Conservation (phyloP, 495 filamentous ascomycete species). For the Neurospora sp. region DNA sequence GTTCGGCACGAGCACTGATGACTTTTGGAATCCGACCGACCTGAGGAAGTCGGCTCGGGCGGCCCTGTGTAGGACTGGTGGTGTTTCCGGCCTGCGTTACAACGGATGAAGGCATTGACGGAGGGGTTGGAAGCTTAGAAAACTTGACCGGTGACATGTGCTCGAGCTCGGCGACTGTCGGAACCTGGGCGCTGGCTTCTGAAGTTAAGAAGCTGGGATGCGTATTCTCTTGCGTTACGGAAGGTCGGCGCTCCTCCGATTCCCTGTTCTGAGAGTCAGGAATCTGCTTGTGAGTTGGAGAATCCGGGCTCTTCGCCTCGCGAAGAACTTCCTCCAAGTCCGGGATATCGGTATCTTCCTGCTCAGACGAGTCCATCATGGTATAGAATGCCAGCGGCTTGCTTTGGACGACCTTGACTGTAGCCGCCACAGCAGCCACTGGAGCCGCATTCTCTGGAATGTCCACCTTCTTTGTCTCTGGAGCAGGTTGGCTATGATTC, state of each 20-base stretch:
- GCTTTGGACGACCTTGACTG: slow-evolving; percentile 29
- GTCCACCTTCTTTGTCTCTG: slow-evolving; percentile 25
- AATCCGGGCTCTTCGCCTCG: slow-evolving; percentile 36
- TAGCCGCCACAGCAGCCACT: slow-evolving; percentile 14
- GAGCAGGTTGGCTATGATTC: slow-evolving; percentile 45
- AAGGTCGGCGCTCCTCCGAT: slow-evolving; percentile 1
- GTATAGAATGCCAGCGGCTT: slow-evolving; percentile 68
- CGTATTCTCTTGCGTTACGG: background rate
- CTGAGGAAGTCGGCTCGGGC: slow-evolving; percentile 53
- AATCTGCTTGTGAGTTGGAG: slow-evolving; percentile 3
- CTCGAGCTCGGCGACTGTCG: background rate
- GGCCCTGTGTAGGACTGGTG: slow-evolving; percentile 10
- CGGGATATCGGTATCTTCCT: slow-evolving; percentile 46
- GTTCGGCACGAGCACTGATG: slow-evolving; percentile 62
- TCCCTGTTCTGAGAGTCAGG: background rate
- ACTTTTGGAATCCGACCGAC: slow-evolving; percentile 88
- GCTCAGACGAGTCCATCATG: slow-evolving; percentile 64
- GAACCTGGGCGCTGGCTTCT: background rate
- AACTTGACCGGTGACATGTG: background rate
- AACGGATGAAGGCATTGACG: background rate
- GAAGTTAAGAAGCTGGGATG: background rate
- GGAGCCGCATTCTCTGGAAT: slow-evolving; percentile 25
- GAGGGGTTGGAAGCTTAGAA: background rate
- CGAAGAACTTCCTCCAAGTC: slow-evolving; percentile 60
- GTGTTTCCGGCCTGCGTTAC: background rate